Conservation (phyloP, 345 rosid species). For the Diplotaxis tenuifolia region DNA sequence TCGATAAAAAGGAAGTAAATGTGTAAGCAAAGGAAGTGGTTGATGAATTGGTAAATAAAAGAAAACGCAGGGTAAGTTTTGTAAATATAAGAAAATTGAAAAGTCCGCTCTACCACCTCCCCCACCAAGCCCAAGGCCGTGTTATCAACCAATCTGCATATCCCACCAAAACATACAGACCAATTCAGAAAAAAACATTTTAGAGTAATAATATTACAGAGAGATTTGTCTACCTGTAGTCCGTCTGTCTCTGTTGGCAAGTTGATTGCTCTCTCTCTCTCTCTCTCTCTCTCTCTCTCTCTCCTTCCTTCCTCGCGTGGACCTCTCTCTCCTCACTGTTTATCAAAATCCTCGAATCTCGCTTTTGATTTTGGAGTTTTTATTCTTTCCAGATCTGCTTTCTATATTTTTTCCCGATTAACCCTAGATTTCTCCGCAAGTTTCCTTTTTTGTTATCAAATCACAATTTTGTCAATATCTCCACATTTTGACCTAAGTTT, state of each 20-base stretch:
- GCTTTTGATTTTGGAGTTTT: conserved; percentile 1
- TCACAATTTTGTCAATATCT: conserved; percentile 3
- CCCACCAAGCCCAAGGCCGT: conserved; percentile 18
- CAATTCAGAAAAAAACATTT: neutral
- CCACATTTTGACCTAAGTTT: conserved; percentile 7
- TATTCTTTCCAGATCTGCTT: conserved; percentile 8
- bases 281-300: neutral
- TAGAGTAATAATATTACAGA: neutral
- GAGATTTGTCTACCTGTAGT: neutral
- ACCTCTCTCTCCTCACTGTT: conserved; percentile 1
- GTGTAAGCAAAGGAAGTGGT: neutral
- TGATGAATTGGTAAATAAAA: neutral
- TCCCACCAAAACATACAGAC: neutral
- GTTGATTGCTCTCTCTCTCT: neutral
- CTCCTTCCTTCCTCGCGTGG: conserved; percentile 25
- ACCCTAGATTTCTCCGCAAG: conserved; percentile 31
- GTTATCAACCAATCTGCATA: neutral
- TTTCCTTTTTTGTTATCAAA: neutral
- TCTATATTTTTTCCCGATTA: conserved; percentile 2
- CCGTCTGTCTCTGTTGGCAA: neutral
- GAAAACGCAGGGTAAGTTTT: neutral
- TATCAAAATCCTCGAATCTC: conserved; percentile 16
- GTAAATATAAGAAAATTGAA: neutral
- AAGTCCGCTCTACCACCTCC: neutral
- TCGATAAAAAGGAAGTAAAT: neutral